phyloP scores from a whole-genome alignment of 2,329 filamentous ascomycete genomes.

The Daldinia sp. region DNA sequence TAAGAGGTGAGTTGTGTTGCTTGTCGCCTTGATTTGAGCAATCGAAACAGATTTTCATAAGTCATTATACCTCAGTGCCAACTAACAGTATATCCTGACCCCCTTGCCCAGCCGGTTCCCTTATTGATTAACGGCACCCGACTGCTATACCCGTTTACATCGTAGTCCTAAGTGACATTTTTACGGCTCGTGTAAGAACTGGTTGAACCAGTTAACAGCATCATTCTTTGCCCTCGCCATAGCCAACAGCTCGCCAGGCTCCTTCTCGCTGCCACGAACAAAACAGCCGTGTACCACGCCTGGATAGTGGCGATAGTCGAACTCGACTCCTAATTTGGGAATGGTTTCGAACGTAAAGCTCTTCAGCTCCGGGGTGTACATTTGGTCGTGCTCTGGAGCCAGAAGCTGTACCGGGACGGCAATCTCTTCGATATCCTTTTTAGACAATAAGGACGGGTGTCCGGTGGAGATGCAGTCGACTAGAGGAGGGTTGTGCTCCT shows the following conservation, averaged over 20 bases:
- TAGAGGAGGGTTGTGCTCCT: constrained; percentile 51
- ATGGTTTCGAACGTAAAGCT: constrained; percentile 56
- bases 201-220: constrained; percentile 59
- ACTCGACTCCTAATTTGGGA: constrained; percentile 54
- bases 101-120: background rate
- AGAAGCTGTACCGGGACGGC: constrained; percentile 60
- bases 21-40: background rate
- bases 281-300: constrained; percentile 62
- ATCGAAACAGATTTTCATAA: background rate
- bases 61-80: background rate
- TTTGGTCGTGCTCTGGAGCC: constrained; percentile 56
- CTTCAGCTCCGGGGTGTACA: constrained; percentile 62
- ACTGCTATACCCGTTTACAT: background rate
- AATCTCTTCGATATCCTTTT: constrained; percentile 59
- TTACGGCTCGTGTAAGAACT: constrained; percentile 40
- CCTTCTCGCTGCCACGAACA: constrained; percentile 56
- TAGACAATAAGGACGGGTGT: constrained; percentile 57
- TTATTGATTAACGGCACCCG: background rate
- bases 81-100: background rate
- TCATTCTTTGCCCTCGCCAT: constrained; percentile 62
- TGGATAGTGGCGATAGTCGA: constrained; percentile 65
- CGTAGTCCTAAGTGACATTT: background rate
- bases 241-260: constrained; percentile 57
- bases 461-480: constrained; percentile 58
- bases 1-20: too few species aligned